Base-by-base conservation (phyloP, 2,329 filamentous ascomycete species). In the Reticulascus tulasneorum region DNA sequence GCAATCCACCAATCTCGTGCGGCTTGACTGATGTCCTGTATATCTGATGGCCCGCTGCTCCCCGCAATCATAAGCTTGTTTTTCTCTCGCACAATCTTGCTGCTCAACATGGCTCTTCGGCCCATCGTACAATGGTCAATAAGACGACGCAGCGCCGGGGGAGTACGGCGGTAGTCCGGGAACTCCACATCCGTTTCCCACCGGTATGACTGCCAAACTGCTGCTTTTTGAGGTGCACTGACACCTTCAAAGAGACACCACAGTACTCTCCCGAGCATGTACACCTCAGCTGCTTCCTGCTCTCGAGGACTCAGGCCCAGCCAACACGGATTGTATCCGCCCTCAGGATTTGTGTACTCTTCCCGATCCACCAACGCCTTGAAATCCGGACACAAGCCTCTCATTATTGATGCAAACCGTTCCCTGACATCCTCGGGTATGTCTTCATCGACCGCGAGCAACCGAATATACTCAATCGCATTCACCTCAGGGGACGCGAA, bases 161-260 rank as follows among this genome's bases (percentile, higher is more conserved):
- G 75, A 6, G 74, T 76, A 20, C 54, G 56, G 11, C 49, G 48
- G 50, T 71, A 79, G 8, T 60, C 56, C 1, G 77, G 77, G 37
- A 80, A 81, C 51, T 77, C 73, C 10, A 75, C 57, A 12, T 68
- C 59, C 3, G 75, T 70, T 50, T 79, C 75, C 55, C 67, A 70
- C 12, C 59, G 60, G 50, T 79, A 79, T 29, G 76, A 79, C 44
- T 76, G 66, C 76, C 76, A 79, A 10, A 77, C 64, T 4, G 73
- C 69, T 3, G 70, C 68, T 42, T 65, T 64, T 47, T 80, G 73
- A 2, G 76, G 75, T 3, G 74, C 75, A 40, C 72, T 73, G 48
- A 71, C 69, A 15, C 73, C 75, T 51, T 81, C 77, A 38, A 80
- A 80, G 12, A 80, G 68, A 49, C 77, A 80, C 75, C 76, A 81